These are phyloP conservation scores for Candida chilensis DNA, from an alignment of 805 yeast species.

Conservation along the genomic window DNA sequence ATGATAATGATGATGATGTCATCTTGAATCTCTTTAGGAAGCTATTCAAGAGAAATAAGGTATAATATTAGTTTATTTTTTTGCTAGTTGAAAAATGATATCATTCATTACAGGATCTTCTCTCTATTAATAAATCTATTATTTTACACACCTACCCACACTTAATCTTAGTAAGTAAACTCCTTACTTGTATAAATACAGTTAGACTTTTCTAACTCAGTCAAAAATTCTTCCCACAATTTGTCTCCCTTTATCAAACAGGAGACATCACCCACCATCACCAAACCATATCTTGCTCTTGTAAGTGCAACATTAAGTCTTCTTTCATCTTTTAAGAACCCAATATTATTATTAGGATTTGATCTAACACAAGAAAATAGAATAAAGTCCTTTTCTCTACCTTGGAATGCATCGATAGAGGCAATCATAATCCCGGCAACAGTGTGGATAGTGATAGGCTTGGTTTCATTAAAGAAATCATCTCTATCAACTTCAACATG, in stretches of 20 bases:
- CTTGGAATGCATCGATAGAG: conserved; percentile 18
- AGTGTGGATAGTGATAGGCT: conserved; percentile 39
- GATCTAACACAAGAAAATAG: conserved; percentile 19
- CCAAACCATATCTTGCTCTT: conserved; percentile 17
- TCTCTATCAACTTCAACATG: conserved; percentile 52
- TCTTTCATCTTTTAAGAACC: conserved; percentile 17
- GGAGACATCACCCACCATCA: conserved; percentile 20
- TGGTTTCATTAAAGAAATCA: conserved; percentile 37
- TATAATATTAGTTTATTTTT: too few species aligned
- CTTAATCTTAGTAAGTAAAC: conserved; percentile 4
- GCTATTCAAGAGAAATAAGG: background rate
- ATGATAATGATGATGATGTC: background rate
- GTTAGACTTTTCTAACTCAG: conserved; percentile 10
- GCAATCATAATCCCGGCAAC: conserved; percentile 35
- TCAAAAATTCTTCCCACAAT: conserved; percentile 24
- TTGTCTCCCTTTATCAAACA: conserved; percentile 15
- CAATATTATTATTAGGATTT: conserved; percentile 11
- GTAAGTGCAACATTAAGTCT: conserved; percentile 19
- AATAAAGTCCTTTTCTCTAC: conserved; percentile 18
- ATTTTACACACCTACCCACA: background rate
- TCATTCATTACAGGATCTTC: background rate
- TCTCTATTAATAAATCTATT: too few species aligned
- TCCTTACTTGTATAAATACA: conserved; percentile 6
- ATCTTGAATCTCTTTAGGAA: background rate
- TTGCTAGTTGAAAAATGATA: too few species aligned